Evolutionary conservation across 441 rosid species (phyloP).

Genomic region (Manihot esculenta): DNA sequence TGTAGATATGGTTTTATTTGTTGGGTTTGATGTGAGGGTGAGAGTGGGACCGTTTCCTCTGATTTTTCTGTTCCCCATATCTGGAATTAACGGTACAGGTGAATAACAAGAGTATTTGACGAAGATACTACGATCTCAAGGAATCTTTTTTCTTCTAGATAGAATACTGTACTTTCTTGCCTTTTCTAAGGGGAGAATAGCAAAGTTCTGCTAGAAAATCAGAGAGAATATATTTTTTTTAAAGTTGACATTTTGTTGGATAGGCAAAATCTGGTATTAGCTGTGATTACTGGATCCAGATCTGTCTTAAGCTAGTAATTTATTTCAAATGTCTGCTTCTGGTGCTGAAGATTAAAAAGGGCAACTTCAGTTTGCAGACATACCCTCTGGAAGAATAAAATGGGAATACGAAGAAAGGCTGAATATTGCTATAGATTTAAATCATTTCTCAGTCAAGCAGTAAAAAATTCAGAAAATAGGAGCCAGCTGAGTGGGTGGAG

Average conservation of each 20-base stretch:
- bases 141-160: conserved; percentile 39
- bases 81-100: conserved; percentile 39
- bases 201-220: conserved; percentile 21
- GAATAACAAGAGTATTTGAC: conserved; percentile 26
- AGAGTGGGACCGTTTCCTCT: conserved; percentile 47
- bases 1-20: conserved; percentile 25
- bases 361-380: not conserved
- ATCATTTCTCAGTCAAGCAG: not conserved
- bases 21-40: conserved; percentile 31
- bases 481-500: not conserved
- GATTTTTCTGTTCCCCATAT: conserved; percentile 37
- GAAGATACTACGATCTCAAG: conserved; percentile 30
- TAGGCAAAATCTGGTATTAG: conserved; percentile 18
- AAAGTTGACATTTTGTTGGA: conserved; percentile 14
- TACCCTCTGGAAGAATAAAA: not conserved
- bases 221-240: conserved; percentile 20
- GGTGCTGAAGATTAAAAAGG: not conserved
- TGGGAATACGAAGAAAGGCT: not conserved
- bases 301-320: conserved; percentile 22
- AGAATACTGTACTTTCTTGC: conserved; percentile 29
- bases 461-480: not conserved
- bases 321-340: conserved; percentile 8
- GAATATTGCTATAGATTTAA: not conserved
- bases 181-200: conserved; percentile 20
- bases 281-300: conserved; percentile 21